Conservation (phyloP, 345 rosid species). For the Melastoma malabathricum region DNA sequence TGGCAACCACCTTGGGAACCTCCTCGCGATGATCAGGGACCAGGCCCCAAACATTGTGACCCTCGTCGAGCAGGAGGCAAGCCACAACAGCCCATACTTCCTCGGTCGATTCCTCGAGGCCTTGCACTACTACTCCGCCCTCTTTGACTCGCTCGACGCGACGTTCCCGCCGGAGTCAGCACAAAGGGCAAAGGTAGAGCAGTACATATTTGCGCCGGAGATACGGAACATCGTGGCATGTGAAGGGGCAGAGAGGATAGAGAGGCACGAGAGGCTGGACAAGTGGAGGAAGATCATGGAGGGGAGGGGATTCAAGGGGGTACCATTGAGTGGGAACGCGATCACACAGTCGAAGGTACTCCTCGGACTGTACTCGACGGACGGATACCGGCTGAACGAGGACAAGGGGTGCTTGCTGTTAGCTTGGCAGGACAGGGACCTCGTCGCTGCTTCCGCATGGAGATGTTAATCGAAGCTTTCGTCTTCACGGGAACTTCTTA, state of each 20-base stretch:
- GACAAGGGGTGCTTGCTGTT: conserved; percentile 61
- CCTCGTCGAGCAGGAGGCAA: conserved; percentile 54
- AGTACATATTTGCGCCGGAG: conserved; percentile 48
- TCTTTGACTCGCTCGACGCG: conserved; percentile 52
- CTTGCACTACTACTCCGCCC: conserved; percentile 50
- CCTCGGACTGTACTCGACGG: conserved; percentile 44
- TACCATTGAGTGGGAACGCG: conserved; percentile 46
- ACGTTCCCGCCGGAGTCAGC: conserved; percentile 45
- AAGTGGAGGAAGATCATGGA: conserved; percentile 61
- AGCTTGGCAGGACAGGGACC: conserved; percentile 56
- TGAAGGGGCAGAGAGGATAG: conserved; percentile 48
- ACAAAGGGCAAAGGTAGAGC: conserved; percentile 54
- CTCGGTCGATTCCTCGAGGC: conserved; percentile 58
- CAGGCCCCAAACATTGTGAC: conserved; percentile 60
- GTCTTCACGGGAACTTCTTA: background rate
- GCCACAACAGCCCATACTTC: conserved; percentile 54
- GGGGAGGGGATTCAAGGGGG: conserved; percentile 47
- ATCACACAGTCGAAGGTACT: conserved; percentile 53
- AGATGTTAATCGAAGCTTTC: conserved; percentile 20
- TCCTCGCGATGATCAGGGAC: conserved; percentile 44
- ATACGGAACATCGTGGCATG: conserved; percentile 48
- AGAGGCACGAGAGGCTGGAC: conserved; percentile 52
- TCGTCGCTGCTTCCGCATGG: conserved; percentile 60
- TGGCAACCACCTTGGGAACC: conserved; percentile 25
- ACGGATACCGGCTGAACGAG: conserved; percentile 57